Percentiles rank a stretch among this genome's conserved stretches.
Evolutionary conservation across 208 protist species (phyloP).

Genomic region (Crithidia sp.): DNA sequence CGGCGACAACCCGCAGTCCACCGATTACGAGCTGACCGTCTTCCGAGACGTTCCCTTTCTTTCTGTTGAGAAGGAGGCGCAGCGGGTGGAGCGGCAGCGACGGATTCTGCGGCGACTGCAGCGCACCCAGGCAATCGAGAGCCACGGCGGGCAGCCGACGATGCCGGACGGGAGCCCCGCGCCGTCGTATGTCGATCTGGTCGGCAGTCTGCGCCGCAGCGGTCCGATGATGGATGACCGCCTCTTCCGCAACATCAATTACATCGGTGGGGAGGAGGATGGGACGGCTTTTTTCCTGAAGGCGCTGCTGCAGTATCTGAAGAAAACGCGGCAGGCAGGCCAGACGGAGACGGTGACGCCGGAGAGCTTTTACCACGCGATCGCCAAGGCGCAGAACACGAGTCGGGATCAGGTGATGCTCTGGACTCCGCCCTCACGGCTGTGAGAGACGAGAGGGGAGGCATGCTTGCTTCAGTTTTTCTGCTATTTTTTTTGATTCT

Average conservation of each 20-base stretch:
- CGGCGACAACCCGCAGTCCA: conserved; percentile 87
- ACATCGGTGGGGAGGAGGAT: conserved; percentile 81
- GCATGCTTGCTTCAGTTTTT: not conserved
- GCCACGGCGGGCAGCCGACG: conserved; percentile 19
- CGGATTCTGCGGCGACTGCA: conserved; percentile 60
- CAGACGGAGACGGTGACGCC: conserved; percentile 1
- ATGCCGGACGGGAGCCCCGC: conserved; percentile 58
- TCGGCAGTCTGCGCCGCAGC: conserved; percentile 34
- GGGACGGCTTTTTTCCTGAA: conserved; percentile 67
- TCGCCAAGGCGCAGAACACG: conserved; percentile 28
- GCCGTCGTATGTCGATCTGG: conserved; percentile 44
- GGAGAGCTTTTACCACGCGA: conserved; percentile 31
- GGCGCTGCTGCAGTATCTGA: conserved; percentile 49
- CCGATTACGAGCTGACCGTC: conserved; percentile 84
- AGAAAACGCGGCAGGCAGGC: not conserved
- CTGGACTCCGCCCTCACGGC: conserved; percentile 9
- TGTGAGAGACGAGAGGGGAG: conserved; percentile 10
- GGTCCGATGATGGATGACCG: conserved; percentile 87
- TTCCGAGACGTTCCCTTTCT: conserved; percentile 75
- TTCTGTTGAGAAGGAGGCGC: conserved; percentile 68
- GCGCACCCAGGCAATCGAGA: conserved; percentile 33
- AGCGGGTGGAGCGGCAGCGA: conserved; percentile 67
- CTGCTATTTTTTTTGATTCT: conserved; percentile 1
- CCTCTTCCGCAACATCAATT: conserved; percentile 59
- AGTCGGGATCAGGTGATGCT: conserved; percentile 31